Percentiles rank a stretch among this genome's conserved stretches.
phyloP scores from a whole-genome alignment of 2,329 filamentous ascomycete species.

The Penicillium digitatum region DNA sequence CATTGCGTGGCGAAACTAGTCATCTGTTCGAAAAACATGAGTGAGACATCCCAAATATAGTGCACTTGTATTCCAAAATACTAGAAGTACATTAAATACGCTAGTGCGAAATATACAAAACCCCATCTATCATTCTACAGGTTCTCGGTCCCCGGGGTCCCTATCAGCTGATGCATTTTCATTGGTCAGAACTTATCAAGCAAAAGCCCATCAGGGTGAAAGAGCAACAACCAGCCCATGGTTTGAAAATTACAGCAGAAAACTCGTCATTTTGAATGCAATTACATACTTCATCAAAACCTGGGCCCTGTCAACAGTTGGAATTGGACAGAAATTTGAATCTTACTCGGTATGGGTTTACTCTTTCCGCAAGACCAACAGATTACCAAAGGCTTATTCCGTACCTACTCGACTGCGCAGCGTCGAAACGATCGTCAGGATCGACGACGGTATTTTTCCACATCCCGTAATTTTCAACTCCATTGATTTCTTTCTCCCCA shows the following conservation, averaged over 20 bases:
- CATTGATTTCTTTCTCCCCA: conserved; percentile 10
- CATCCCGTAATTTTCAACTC: conserved; percentile 9
- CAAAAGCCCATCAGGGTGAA: conserved; percentile 4
- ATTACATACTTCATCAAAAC: not conserved
- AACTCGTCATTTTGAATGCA: not conserved
- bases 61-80: not conserved
- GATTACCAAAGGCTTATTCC: conserved; percentile 3
- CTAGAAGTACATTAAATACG: not conserved
- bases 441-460: conserved; percentile 8
- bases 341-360: not conserved
- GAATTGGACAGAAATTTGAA: not conserved
- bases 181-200: not conserved
- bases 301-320: not conserved
- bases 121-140: not conserved
- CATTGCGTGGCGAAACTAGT: conserved; percentile 4
- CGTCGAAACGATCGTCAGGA: conserved; percentile 6
- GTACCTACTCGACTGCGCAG: not conserved
- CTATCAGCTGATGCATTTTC: not conserved
- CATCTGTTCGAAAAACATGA: conserved; percentile 2
- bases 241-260: not conserved
- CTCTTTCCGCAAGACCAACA: not conserved
- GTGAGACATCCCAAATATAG: conserved; percentile 14
- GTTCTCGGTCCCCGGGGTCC: not conserved
- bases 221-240: conserved; percentile 4
- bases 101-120: not conserved